Evolutionary conservation across 805 yeast genomes (phyloP), one percentile per base, ranked within the genome.

Genomic region (Metschnikowia cubensis): DNA sequence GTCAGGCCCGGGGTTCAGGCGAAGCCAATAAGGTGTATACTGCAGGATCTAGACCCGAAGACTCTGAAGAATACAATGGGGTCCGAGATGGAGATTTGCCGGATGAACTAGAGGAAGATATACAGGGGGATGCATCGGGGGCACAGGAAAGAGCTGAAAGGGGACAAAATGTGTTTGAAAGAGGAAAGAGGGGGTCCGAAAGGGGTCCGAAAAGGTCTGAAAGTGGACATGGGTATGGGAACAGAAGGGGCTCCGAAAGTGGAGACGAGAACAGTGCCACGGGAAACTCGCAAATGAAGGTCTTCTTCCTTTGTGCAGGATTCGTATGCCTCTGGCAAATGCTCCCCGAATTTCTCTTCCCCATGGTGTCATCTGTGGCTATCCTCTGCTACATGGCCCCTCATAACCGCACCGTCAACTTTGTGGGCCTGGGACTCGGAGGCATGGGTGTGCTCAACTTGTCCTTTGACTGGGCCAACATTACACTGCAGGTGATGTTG

Each of bases 401-500:
- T 0, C 47, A 63, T 31, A 77, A 69, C 54, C 54, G 59, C 8
- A 63, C 63, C 0, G 53, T 71, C 11, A 76, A 76, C 49, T 78
- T 78, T 51, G 55, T 77, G 8, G 82, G 82, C 4, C 72, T 79
- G n/a, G 82, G 82, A 0, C 56, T 78, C 45, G 82, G 81, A 2
- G 82, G 82, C 1, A 69, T 76, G 69, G 82, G 82, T 5, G 59
- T 78, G 33, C 58, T 77, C 49, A 78, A 78, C 52, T 61, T 77
- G 21, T 65, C 81, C 1, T 63, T 78, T 32, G 82, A 78, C 52
- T 78, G 82, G 82, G 74, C 80, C 48, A 78, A 78, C 54, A 75
- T 78, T 46, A 75, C 82, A 0, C 75, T 80, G 0, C 59, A 65
- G 6, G 78, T 78, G 39, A 73, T 78, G 80, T 56, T 77, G 55